phyloP scores from a whole-genome alignment of 1,284 basidiomycete genomes.

The Apiotrichum gamsii region DNA sequence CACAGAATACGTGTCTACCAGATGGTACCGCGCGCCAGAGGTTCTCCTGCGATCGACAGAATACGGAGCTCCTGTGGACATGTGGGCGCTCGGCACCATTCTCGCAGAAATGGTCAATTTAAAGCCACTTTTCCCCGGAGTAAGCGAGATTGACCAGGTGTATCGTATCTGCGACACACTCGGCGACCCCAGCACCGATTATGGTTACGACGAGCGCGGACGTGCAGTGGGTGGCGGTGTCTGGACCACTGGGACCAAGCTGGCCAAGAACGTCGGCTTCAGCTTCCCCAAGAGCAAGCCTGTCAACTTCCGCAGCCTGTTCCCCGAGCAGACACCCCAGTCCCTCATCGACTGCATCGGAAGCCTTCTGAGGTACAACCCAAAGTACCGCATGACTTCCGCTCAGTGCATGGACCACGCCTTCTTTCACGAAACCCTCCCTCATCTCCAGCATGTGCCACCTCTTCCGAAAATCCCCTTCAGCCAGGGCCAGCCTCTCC shows the following conservation, averaged over 20 bases:
- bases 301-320: constrained; percentile 66
- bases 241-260: constrained; percentile 77
- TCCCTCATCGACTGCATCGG: constrained; percentile 86
- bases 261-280: constrained; percentile 83
- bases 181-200: constrained; percentile 82
- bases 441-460: constrained; percentile 48
- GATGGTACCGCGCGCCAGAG: constrained; percentile 99
- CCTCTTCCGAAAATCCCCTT: constrained; percentile 57
- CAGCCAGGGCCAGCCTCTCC: constrained; percentile 35
- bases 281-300: constrained; percentile 81
- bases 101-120: constrained; percentile 94
- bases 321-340: constrained; percentile 69
- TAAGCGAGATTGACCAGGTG: constrained; percentile 89
- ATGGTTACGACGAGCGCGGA: constrained; percentile 68
- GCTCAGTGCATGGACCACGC: constrained; percentile 78
- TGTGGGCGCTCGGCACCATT: constrained; percentile 99
- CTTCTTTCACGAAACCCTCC: constrained; percentile 66
- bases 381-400: constrained; percentile 74
- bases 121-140: constrained; percentile 95
- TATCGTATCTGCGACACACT: constrained; percentile 81
- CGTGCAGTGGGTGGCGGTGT: constrained; percentile 73
- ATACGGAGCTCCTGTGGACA: constrained; percentile 94
- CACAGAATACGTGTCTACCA: constrained; percentile 96
- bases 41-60: constrained; percentile 84
- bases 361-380: constrained; percentile 88